Evolutionary conservation across 495 filamentous ascomycete genomes (phyloP).

Genomic region (Aspergillus mulundensis): DNA sequence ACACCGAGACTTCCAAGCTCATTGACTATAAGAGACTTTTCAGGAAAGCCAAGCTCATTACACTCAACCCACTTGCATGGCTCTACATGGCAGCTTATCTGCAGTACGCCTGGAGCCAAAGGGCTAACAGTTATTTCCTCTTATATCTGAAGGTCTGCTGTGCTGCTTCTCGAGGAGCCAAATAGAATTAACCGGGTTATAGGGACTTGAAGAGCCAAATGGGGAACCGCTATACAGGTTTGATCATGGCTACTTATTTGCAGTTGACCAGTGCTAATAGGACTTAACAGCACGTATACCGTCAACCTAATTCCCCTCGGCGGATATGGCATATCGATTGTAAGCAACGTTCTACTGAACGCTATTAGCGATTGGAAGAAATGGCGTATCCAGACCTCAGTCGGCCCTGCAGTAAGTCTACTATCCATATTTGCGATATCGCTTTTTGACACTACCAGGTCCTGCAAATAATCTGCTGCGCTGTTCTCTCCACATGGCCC

Average conservation of each 20-base stretch:
- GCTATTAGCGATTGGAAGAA: constrained; percentile 19
- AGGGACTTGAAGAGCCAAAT: constrained; percentile 5
- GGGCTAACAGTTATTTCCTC: constrained; percentile 18
- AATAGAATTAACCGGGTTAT: neutral
- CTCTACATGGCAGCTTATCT: constrained; percentile 15
- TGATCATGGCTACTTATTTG: neutral
- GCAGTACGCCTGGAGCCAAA: constrained; percentile 15
- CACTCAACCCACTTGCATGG: constrained; percentile 9
- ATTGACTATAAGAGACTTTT: constrained; percentile 7
- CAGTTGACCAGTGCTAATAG: neutral
- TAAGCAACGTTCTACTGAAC: constrained; percentile 22
- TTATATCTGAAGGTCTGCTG: constrained; percentile 15
- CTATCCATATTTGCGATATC: neutral
- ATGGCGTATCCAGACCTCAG: constrained; percentile 15
- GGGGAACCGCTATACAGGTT: constrained; percentile 10
- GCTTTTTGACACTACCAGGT: neutral
- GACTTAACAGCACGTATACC: constrained; percentile 11
- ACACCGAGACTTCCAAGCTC: constrained; percentile 15
- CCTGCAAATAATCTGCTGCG: constrained; percentile 8
- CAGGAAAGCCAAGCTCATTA: constrained; percentile 10
- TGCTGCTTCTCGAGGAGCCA: neutral
- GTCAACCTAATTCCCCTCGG: constrained; percentile 45
- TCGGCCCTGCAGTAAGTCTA: constrained; percentile 9
- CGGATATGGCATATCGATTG: constrained; percentile 38
- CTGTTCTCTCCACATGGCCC: constrained; percentile 17